Evolutionary conservation across 1,139 yeast species (phyloP), one percentile per base, ranked within the genome.

Genomic region (Debaryomycetaceae sp.): DNA sequence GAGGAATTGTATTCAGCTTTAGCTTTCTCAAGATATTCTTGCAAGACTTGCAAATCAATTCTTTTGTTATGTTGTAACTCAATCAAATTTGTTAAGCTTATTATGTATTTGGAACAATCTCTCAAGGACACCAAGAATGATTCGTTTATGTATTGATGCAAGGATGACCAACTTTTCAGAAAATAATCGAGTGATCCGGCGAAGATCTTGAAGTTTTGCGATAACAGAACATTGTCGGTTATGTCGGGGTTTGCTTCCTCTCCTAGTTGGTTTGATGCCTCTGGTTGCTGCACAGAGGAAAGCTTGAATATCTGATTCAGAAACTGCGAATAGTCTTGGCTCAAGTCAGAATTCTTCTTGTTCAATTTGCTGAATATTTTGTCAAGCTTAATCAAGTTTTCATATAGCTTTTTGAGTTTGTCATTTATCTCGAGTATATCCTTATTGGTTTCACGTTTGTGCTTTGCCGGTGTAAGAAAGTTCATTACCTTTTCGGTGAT

Each of bases 31-130:
- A 90, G 70, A 60, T 91, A 91, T 45, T 87, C 96, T 39, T 81
- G 80, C 42, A 93, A 72, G 40, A 87, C 96, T 59, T 93, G 97
- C 56, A 86, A 81, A 62, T 93, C 99, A 36, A 91, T 79, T 54
- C 87, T 91, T 62, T 91, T 91, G 59, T 89, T 93, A 58, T 93
- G 99, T 52, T 93, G 89, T 45, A 87, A 75, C 58, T 87, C 91
- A 47, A 93, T 79, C 51, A 91, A 70, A 48, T 78, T 80, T 53
- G 89, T 87, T 54, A 93, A 75, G 31, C 93, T 81, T 37, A 79
- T 75, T 42, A 91, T 84, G 58, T 90, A 93, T 65, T 87, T 91
- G 51, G 93, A 89, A 66, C 95, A 77, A 63, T 93, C 98, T 53
- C 87, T 85, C 52, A 93, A 68, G 5, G 95, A 81, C 2, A 89